Conservation (phyloP, 768 basidiomycete genomes). For the Leccinum obscurum region DNA sequence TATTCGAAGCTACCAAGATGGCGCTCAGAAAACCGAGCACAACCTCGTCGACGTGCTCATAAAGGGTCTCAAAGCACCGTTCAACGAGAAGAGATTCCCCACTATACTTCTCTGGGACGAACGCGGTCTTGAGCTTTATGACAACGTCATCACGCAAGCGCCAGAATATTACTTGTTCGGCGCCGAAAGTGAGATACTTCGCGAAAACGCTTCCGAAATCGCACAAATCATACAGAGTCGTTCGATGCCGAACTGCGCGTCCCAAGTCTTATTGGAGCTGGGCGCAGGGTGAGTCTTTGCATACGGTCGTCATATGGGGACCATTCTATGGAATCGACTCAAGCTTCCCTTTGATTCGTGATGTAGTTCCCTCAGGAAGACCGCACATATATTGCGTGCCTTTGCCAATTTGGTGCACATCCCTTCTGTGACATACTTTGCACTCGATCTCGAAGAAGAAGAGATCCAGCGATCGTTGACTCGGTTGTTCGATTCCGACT, state of each 20-base stretch:
- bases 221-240: constrained; percentile 64
- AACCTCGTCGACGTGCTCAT: constrained; percentile 51
- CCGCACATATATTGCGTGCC: constrained; percentile 76
- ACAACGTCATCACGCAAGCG: constrained; percentile 74
- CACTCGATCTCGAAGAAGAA: constrained; percentile 87
- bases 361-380: constrained; percentile 80
- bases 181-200: constrained; percentile 86
- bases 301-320: background rate
- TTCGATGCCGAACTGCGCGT: constrained; percentile 16
- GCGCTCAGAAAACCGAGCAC: constrained; percentile 4
- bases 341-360: constrained; percentile 10
- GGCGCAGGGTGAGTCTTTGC: constrained; percentile 77
- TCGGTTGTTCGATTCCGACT: constrained; percentile 59
- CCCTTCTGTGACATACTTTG: constrained; percentile 78
- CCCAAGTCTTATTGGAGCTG: constrained; percentile 78
- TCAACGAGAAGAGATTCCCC: constrained; percentile 66
- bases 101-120: constrained; percentile 88
- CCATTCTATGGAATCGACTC: background rate
- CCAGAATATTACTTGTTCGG: constrained; percentile 89
- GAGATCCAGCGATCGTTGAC: constrained; percentile 81
- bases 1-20: constrained; percentile 17
- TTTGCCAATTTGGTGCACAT: constrained; percentile 55
- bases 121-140: constrained; percentile 83
- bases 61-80: constrained; percentile 54
- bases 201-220: constrained; percentile 70